These are phyloP conservation scores for Russula sp. DNA, from an alignment of 768 basidiomycete species.

Conservation along the genomic window DNA sequence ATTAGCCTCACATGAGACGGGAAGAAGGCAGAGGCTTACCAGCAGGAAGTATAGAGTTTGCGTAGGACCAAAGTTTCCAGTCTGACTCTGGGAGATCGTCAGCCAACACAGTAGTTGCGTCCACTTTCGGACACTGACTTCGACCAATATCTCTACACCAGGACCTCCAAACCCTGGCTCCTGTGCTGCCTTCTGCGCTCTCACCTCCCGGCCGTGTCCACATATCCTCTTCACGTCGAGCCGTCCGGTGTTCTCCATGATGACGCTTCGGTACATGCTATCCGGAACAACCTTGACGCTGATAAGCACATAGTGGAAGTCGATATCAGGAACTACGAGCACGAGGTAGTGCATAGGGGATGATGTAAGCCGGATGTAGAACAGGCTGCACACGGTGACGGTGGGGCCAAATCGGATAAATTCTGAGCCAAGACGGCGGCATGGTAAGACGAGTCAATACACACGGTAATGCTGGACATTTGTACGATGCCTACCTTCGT, in stretches of 20 bases:
- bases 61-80: slow-evolving; percentile 67
- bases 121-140: slow-evolving; percentile 9
- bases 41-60: slow-evolving; percentile 83
- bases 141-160: neutral
- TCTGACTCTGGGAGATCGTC: slow-evolving; percentile 41
- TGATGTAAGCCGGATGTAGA: slow-evolving; percentile 73
- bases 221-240: slow-evolving; percentile 65
- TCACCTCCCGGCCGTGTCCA: slow-evolving; percentile 29
- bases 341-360: slow-evolving; percentile 82
- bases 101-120: neutral
- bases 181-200: slow-evolving; percentile 30
- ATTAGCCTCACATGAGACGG: neutral
- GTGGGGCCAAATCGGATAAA: slow-evolving; percentile 60
- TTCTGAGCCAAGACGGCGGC: slow-evolving; percentile 39
- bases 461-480: neutral
- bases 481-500: slow-evolving; percentile 44
- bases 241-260: slow-evolving; percentile 77
- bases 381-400: slow-evolving; percentile 47
- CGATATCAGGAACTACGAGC: slow-evolving; percentile 70
- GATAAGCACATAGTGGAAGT: slow-evolving; percentile 78
- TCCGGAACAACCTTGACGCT: slow-evolving; percentile 51
- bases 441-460: slow-evolving; percentile 5
- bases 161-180: slow-evolving; percentile 16
- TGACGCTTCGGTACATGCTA: slow-evolving; percentile 51
- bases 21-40: slow-evolving; percentile 42